Conservation (phyloP, 2,329 filamentous ascomycete species). For the Rhynchosporium agropyri region DNA sequence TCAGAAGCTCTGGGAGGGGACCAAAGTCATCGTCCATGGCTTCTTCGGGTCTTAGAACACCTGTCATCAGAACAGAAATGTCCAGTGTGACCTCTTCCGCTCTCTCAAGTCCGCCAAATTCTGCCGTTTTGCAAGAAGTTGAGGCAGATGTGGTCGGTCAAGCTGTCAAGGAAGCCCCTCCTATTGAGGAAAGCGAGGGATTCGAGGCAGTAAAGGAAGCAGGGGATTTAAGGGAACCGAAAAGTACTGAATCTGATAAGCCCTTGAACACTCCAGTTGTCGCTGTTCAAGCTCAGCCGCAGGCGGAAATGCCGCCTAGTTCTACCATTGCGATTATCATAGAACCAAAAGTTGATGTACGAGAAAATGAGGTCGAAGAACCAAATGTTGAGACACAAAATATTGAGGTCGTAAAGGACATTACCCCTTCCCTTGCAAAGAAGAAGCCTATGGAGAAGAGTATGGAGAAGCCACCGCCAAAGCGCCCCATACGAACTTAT, state of each 20-base stretch:
- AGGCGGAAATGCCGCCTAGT: background rate
- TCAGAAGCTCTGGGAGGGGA: background rate
- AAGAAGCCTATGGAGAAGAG: background rate
- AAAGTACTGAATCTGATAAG: background rate
- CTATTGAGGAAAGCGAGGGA: too few species aligned
- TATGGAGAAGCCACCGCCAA: background rate
- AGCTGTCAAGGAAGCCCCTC: background rate
- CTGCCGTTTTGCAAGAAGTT: slow-evolving; percentile 1
- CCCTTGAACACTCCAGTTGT: background rate
- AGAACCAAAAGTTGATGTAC: background rate
- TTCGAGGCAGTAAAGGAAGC: background rate
- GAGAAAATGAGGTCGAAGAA: background rate
- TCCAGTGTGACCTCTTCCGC: background rate
- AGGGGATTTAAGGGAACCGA: background rate
- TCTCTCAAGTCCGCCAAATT: slow-evolving; percentile 6
- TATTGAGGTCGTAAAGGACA: background rate
- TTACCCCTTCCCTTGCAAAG: background rate
- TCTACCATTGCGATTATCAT: too few species aligned
- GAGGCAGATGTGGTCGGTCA: background rate
- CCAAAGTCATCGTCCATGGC: slow-evolving; percentile 1
- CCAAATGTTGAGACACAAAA: too few species aligned
- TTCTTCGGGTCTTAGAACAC: background rate
- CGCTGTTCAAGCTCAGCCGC: background rate
- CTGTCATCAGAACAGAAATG: background rate
- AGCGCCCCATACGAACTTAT: slow-evolving; percentile 15